Percentiles rank a stretch among this genome's conserved stretches.
Evolutionary conservation across 306 rosid species (phyloP).

Genomic region (Quercus aquifolioides): DNA sequence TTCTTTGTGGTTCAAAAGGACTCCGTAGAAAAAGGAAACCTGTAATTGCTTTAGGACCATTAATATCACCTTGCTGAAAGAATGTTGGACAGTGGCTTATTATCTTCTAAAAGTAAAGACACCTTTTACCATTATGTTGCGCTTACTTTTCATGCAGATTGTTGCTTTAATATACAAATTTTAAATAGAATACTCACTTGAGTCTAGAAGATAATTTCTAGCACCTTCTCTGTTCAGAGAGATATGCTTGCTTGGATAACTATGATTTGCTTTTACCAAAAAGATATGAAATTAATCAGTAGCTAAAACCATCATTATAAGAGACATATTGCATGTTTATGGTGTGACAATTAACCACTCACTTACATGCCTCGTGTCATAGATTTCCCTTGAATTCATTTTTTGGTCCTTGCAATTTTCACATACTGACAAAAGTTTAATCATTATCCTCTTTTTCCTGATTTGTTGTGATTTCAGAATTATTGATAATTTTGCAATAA

Average conservation of each 20-base stretch:
- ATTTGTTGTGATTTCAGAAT: too few species aligned
- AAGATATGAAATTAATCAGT: background rate
- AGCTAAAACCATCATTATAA: slow-evolving; percentile 26
- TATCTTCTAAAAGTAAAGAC: background rate
- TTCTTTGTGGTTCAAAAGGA: slow-evolving; percentile 29
- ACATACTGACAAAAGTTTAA: background rate
- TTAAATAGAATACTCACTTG: background rate
- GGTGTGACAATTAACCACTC: slow-evolving; percentile 16
- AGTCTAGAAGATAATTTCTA: background rate
- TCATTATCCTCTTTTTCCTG: background rate
- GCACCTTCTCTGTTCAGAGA: background rate
- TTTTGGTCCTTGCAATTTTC: background rate
- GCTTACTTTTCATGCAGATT: background rate
- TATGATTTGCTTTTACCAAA: slow-evolving; percentile 14
- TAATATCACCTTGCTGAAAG: background rate
- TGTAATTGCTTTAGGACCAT: slow-evolving; percentile 20
- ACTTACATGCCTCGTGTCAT: background rate
- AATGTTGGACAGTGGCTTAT: background rate
- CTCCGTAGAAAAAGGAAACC: background rate
- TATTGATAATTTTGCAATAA: too few species aligned
- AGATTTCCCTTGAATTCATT: background rate
- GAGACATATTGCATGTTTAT: slow-evolving; percentile 12
- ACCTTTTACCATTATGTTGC: background rate
- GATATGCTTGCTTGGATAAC: background rate
- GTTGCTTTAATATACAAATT: background rate